phyloP scores from a whole-genome alignment of 2,329 filamentous ascomycete species.

The Hymenoscyphus fructigenus region DNA sequence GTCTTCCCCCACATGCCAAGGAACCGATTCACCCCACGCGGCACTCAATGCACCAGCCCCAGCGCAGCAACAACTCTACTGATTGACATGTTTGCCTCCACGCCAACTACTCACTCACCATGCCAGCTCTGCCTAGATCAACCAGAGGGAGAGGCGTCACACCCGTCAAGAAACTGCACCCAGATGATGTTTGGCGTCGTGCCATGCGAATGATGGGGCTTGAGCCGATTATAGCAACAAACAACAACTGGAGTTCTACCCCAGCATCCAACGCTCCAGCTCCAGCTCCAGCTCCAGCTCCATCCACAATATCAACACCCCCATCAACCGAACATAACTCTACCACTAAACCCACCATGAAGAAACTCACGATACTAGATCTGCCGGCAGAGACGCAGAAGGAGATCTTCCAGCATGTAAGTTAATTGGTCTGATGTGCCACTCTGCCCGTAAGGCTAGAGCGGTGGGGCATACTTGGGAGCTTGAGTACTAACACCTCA shows the following conservation, averaged over 20 bases:
- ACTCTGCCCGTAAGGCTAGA: slow-evolving; percentile 5
- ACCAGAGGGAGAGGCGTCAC: slow-evolving; percentile 16
- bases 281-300: slow-evolving; percentile 1
- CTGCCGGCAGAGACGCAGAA: slow-evolving; percentile 37
- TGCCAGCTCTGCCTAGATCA: slow-evolving; percentile 20
- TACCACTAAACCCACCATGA: slow-evolving; percentile 7
- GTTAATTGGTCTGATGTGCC: slow-evolving; percentile 13
- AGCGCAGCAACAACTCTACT: not conserved
- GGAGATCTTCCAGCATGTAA: slow-evolving; percentile 36
- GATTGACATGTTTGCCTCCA: not conserved
- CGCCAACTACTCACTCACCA: slow-evolving; percentile 8
- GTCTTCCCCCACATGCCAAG: slow-evolving; percentile 1
- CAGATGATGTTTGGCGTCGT: slow-evolving; percentile 20
- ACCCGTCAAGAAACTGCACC: slow-evolving; percentile 14
- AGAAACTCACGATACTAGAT: slow-evolving; percentile 23
- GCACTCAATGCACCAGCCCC: not conserved
- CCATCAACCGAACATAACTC: not conserved
- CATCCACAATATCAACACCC: not conserved
- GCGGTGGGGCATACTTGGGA: not conserved
- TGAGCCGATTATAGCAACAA: slow-evolving; percentile 17
- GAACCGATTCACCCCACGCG: not conserved
- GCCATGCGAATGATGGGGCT: slow-evolving; percentile 23
- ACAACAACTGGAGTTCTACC: slow-evolving; percentile 6
- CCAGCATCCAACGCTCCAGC: slow-evolving; percentile 4
- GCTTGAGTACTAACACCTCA: not conserved